phyloP scores from a whole-genome alignment of 768 basidiomycete species.

The Panus rudis region DNA sequence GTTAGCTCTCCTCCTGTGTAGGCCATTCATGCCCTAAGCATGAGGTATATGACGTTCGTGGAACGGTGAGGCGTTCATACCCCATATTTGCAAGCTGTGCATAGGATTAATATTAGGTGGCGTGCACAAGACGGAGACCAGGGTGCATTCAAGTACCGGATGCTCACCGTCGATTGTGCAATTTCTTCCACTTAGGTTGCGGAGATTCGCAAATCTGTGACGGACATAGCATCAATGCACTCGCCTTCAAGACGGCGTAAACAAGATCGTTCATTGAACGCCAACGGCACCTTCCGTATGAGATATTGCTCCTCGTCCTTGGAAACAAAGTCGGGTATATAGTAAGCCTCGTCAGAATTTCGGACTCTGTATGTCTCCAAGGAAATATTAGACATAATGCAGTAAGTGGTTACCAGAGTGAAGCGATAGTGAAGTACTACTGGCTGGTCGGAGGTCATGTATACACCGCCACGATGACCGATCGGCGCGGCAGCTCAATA shows the following conservation, averaged over 20 bases:
- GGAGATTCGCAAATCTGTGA: conserved; percentile 69
- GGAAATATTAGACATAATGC: not conserved
- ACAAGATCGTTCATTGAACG: conserved; percentile 8
- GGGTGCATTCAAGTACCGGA: too few relatives aligned
- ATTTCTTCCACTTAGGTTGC: conserved; percentile 75
- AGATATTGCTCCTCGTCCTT: conserved; percentile 71
- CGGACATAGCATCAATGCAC: not conserved
- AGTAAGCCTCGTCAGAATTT: conserved; percentile 42
- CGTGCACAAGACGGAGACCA: not conserved
- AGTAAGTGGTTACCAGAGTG: too few relatives aligned
- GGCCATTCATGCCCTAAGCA: not conserved
- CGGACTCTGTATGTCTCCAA: conserved; percentile 11
- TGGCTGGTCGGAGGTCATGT: too few relatives aligned
- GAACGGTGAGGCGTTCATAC: conserved; percentile 29
- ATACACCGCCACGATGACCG: too few relatives aligned
- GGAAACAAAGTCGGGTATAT: conserved; percentile 73
- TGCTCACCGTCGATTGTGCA: conserved; percentile 62
- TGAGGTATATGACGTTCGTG: not conserved
- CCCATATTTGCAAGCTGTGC: conserved; percentile 65
- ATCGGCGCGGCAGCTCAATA: too few relatives aligned
- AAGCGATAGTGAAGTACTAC: too few relatives aligned
- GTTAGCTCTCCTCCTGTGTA: conserved; percentile 66
- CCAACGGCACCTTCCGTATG: conserved; percentile 56
- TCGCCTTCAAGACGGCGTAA: conserved; percentile 4
- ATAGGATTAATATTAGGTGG: not conserved